Percentiles rank a stretch among this genome's conserved stretches.
phyloP scores from a whole-genome alignment of 441 rosid genomes.

The Sinapis alba region DNA sequence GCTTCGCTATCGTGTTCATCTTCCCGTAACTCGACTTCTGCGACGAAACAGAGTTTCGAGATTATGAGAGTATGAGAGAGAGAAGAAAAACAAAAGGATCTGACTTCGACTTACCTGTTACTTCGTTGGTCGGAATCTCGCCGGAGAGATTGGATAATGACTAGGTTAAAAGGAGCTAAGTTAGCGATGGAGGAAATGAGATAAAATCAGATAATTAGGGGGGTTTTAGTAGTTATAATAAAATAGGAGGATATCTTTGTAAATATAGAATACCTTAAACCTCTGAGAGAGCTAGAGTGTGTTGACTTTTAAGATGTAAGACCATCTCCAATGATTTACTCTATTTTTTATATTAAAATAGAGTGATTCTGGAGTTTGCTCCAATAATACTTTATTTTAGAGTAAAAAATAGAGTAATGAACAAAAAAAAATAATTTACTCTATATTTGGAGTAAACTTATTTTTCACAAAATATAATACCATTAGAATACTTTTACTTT shows the following conservation, averaged over 20 bases:
- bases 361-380: too few species aligned
- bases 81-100: not conserved
- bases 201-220: not conserved
- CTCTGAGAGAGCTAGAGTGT: not conserved
- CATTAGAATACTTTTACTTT: too few species aligned
- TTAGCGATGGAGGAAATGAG: not conserved
- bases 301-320: too few species aligned
- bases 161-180: slow-evolving; percentile 4
- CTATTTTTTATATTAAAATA: too few species aligned
- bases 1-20: slow-evolving; percentile 63
- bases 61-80: not conserved
- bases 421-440: too few species aligned
- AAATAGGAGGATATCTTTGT: not conserved
- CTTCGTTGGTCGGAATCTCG: slow-evolving; percentile 19
- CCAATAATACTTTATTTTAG: too few species aligned
- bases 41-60: not conserved
- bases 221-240: not conserved
- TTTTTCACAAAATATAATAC: too few species aligned
- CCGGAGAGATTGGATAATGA: slow-evolving; percentile 10
- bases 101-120: slow-evolving; percentile 4
- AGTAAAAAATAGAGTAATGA: too few species aligned
- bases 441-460: too few species aligned
- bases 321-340: too few species aligned
- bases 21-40: not conserved
- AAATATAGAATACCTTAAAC: not conserved